Evolutionary conservation across 352 stramenopile genomes (phyloP).

Genomic region (Globisporangium mamillatum): DNA sequence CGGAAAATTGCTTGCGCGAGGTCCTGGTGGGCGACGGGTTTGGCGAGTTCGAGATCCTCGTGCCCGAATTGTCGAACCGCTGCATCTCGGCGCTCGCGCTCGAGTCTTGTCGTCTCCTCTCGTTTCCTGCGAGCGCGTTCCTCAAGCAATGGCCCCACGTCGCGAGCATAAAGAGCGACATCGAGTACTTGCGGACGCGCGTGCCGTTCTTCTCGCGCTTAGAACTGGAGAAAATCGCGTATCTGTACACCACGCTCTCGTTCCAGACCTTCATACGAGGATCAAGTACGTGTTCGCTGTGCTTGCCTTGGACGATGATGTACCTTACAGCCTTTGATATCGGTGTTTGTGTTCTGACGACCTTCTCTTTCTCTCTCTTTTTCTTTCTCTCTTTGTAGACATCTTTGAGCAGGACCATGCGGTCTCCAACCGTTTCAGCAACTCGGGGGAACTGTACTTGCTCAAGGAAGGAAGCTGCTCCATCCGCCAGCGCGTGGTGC

Average conservation of each 20-base stretch:
- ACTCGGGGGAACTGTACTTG: slow-evolving; percentile 31
- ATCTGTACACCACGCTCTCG: slow-evolving; percentile 49
- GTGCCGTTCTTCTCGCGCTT: slow-evolving; percentile 44
- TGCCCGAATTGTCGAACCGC: slow-evolving; percentile 28
- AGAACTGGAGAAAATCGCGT: slow-evolving; percentile 54
- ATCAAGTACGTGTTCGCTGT: slow-evolving; percentile 30
- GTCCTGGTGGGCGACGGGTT: slow-evolving; percentile 42
- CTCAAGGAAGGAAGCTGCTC: slow-evolving; percentile 55
- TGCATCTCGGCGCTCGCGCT: slow-evolving; percentile 42
- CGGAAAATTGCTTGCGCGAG: slow-evolving; percentile 36
- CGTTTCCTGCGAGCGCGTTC: slow-evolving; percentile 46
- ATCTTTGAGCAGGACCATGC: slow-evolving; percentile 27
- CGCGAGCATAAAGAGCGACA: slow-evolving; percentile 29
- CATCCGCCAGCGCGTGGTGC: slow-evolving; percentile 32
- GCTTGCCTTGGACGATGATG: not conserved
- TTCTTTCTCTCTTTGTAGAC: slow-evolving; percentile 15
- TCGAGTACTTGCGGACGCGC: slow-evolving; percentile 44
- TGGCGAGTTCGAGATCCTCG: slow-evolving; percentile 62
- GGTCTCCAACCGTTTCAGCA: not conserved
- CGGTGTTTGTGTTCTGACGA: not conserved
- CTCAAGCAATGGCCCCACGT: slow-evolving; percentile 40
- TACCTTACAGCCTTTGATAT: not conserved
- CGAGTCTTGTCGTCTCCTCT: slow-evolving; percentile 52
- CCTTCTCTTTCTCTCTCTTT: not conserved
- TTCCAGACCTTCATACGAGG: slow-evolving; percentile 41